Evolutionary conservation across 75 land plant species (phyloP).

Genomic region (Cupressus sempervirens): DNA sequence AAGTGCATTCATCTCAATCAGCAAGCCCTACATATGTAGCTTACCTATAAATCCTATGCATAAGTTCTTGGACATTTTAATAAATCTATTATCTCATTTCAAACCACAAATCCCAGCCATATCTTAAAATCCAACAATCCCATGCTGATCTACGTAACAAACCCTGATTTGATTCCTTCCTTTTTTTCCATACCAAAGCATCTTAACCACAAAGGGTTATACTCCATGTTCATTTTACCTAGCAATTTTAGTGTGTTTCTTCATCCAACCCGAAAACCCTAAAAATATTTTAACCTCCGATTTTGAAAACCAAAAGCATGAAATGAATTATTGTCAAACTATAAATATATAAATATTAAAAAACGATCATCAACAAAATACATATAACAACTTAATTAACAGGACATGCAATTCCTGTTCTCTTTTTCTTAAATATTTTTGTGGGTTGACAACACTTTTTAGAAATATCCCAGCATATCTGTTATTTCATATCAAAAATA

Average conservation of each 20-base stretch:
- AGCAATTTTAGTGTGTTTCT: neutral
- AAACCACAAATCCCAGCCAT: neutral
- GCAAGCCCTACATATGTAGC: neutral
- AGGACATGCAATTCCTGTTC: neutral
- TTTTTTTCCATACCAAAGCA: neutral
- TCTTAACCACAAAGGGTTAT: neutral
- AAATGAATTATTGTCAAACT: too few relatives aligned
- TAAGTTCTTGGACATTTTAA: neutral
- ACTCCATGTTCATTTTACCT: neutral
- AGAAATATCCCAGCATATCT: neutral
- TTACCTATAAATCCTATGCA: neutral
- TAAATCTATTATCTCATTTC: neutral
- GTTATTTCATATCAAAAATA: neutral
- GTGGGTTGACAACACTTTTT: neutral
- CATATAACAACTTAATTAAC: neutral
- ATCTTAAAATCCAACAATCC: neutral
- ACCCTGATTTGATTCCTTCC: neutral
- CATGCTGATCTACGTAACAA: neutral
- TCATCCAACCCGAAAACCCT: neutral
- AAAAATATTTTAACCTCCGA: neutral
- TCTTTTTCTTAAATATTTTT: neutral
- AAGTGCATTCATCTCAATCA: neutral
- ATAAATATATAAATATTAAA: too few relatives aligned
- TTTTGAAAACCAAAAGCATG: neutral
- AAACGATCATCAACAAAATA: too few relatives aligned